phyloP scores from a whole-genome alignment of 169 alveolate species.

The Plasmodium coatneyi region DNA sequence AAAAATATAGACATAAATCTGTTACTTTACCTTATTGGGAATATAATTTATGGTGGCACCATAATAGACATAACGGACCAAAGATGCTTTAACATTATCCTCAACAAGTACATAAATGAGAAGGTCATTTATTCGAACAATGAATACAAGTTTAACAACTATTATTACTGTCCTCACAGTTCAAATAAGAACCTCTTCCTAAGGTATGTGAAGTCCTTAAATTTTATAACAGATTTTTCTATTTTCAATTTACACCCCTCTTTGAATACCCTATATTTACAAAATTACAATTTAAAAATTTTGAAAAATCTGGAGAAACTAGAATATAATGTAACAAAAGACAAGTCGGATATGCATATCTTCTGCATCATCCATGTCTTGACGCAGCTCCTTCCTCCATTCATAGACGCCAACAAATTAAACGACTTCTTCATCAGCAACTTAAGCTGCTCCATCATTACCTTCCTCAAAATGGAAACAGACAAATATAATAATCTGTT shows the following conservation, averaged over 20 bases:
- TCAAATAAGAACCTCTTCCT: constrained; percentile 66
- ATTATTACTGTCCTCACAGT: constrained; percentile 73
- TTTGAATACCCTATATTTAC: constrained; percentile 41
- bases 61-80: constrained; percentile 68
- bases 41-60: constrained; percentile 72
- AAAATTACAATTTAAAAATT: constrained; percentile 69
- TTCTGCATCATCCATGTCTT: constrained; percentile 20
- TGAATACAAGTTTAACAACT: constrained; percentile 40
- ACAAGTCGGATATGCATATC: constrained; percentile 3
- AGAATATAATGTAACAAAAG: constrained; percentile 40
- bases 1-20: constrained; percentile 67
- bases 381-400: constrained; percentile 38
- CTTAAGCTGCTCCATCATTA: constrained; percentile 48
- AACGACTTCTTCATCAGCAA: constrained; percentile 35
- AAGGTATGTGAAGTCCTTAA: constrained; percentile 62
- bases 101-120: constrained; percentile 62
- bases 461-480: constrained; percentile 64
- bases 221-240: constrained; percentile 66
- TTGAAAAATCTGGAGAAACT: constrained; percentile 36
- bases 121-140: constrained; percentile 50
- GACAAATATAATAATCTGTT: constrained; percentile 60
- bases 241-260: constrained; percentile 72
- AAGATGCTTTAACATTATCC: constrained; percentile 54
- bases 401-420: constrained; percentile 43
- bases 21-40: constrained; percentile 61